Evolutionary conservation across 2,329 filamentous ascomycete species (phyloP), one percentile per base, ranked within the genome.

Genomic region (Thielaviopsis musarum): DNA sequence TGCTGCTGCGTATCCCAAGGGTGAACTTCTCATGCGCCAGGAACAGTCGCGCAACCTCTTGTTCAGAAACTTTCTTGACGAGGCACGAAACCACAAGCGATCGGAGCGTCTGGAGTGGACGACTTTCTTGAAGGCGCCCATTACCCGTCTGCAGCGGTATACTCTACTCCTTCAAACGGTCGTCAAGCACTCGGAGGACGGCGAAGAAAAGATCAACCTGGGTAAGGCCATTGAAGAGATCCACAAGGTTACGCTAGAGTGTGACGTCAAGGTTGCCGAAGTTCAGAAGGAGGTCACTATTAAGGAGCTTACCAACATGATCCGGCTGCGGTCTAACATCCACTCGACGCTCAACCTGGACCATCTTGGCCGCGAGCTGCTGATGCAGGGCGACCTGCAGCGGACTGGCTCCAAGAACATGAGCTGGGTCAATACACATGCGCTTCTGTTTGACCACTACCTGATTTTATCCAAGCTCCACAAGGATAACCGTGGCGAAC

Each of bases 391-490:
- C 60, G 91, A 97, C 65, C 74, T 98, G 60, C 89, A 94, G 69
- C 80, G 93, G 63, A 86, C 90, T 74, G 90, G 91, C 59, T 88
- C 85, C 52, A 94, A 88, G 69, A 84, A 90, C 60, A 93, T 97
- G 68, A 85, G 85, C 63, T 95, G 91, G 85, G 83, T 97, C 7
- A 93, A 98, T 66, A 94, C 88, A 0, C 90, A 96, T 69, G 90
- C 88, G 2, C 79, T 98, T 53, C 78, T 98, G 0, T 97, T 98
- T 67, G 94, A 98, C 67, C 91, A 98, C 71, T 98, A 96, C 70
- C 78, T 98, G 45, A 91, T 98, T 38, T 74, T 98, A 52, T 87
- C 93, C 48, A 98, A 98, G 74, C 78, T 88, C 7, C 77, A 84
- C 3, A 89, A 90, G 66, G 81, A 83, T 52, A 78, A 82, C 52